Base-by-base conservation (phyloP, 805 yeast genomes). In the Lipomyces kockii region DNA sequence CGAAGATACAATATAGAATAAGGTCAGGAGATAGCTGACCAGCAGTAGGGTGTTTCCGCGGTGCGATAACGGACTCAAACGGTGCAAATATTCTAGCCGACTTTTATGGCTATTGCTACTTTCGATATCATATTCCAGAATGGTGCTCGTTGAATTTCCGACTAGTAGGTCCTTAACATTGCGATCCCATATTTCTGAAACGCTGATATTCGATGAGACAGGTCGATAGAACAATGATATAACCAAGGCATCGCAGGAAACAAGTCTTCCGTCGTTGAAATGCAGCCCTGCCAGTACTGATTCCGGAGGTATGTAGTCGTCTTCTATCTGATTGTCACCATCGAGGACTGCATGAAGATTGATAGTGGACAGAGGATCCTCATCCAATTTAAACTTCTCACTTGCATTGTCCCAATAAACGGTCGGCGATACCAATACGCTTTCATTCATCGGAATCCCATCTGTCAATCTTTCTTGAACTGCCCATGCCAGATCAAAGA, bases 361-460 rank as follows among this genome's bases (percentile, higher is more conserved):
- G 9, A 85, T 74, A 0, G 87, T 83, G 68, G 73, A 79, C 34
- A 83, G 62, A 1, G 80, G 75, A 14, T 77, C 75, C 35, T 68
- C 65, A 73, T 83, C 87, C 2, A 67, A 62, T 2, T 54, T 27
- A 37, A 84, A 71, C 2, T 29, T 5, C 0, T 70, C 67, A 1
- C 70, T 46, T 62, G 80, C 72, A 69, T 80, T 79, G 49, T 78
- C 73, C 87, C 87, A 85, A 62, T 77, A 78, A 14, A 77, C 77
- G 2, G 84, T 74, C 0, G 86, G 84, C 0, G 86, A 79, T 20
- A 61, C 14, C 27, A 64, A 51, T 9, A 60, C 60, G 20, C 63
- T 27, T 20, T 43, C 46, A 27, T 35, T 51, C 20, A 65, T 79
- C 80, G 65, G 60, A n/a, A 75, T 62, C 3, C 76, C 80, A 1